These are phyloP conservation scores for Phytophthora multivora DNA, from an alignment of 352 stramenopile species.

Conservation along the genomic window DNA sequence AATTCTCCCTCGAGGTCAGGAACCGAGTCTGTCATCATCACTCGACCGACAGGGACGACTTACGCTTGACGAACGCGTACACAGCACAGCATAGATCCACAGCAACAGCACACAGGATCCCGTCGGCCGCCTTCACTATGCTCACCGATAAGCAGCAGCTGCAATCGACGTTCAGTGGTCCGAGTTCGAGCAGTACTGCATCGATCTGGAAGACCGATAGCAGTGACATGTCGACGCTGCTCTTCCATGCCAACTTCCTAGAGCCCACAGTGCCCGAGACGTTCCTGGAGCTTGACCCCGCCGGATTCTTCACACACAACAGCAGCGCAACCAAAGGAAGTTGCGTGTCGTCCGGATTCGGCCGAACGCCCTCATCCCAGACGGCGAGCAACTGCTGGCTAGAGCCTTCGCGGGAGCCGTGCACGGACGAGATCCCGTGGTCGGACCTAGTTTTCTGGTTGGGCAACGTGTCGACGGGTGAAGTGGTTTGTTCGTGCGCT, in stretches of 20 bases:
- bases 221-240: constrained; percentile 17
- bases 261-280: constrained; percentile 32
- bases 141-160: constrained; percentile 19
- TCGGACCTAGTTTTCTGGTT: constrained; percentile 66
- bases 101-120: not conserved
- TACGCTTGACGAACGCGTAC: constrained; percentile 23
- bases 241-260: constrained; percentile 31
- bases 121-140: constrained; percentile 7
- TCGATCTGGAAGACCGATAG: constrained; percentile 10
- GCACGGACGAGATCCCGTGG: constrained; percentile 59
- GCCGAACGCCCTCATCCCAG: not conserved
- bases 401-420: constrained; percentile 58
- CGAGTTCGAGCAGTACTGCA: not conserved
- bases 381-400: constrained; percentile 19
- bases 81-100: not conserved
- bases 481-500: constrained; percentile 51
- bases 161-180: not conserved
- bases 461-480: constrained; percentile 47
- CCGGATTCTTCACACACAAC: constrained; percentile 25
- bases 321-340: constrained; percentile 25
- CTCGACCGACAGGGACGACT: constrained; percentile 1
- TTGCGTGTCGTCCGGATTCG: constrained; percentile 7
- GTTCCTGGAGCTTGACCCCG: constrained; percentile 29
- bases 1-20: constrained; percentile 25
- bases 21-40: constrained; percentile 11